Evolutionary conservation across 768 basidiomycete species (phyloP), one percentile per base, ranked within the genome.

Genomic region (Naematelia aurantialba): DNA sequence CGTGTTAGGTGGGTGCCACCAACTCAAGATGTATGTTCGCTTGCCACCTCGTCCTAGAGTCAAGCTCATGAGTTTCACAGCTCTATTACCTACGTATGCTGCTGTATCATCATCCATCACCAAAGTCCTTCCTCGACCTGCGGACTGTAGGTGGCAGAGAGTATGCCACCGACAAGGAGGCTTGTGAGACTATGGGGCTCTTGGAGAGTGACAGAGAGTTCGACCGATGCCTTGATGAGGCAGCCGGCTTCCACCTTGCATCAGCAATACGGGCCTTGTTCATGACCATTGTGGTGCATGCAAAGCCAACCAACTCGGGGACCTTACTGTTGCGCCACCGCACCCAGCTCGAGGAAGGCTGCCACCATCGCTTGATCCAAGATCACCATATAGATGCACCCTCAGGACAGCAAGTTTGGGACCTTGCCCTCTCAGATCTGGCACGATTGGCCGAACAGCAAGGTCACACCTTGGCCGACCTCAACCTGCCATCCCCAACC

Each of bases 161-260:
- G 65, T 70, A 52, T 26, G 60, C 21, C 0, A 78, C 78, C 0
- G 83, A 79, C 50, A 66, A 73, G 29, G 78, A 76, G 0, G 81
- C 81, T 1, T 83, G 82, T 55, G n/a, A 72, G 14, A 76, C 76
- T 21, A 49, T 53, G 4, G 81, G 81, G 0, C 76, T 84, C 0
- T 69, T 84, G 3, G 76, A 75, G 34, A 79, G 82, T 77, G 73
- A 80, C 45, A 69, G 77, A 39, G 82, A 83, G 59, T 75, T 81
- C 65, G 65, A 74, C 17, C 56, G 50, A 21, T 81, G 82, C 63
- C 58, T 84, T 0, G 5, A 69, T 19, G 81, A 82, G 46, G 83
- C 81, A 0, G 31, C 62, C 5, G 17, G 25, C 0, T 80, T 82
- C 65, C 77, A 80, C 30, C 78, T 77, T 3, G 82, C 81, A 0